A percentile compares a stretch with the other conserved stretches of the same genome.
phyloP scores from a whole-genome alignment of 2,329 filamentous ascomycete genomes.

The Cytospora piceae region DNA sequence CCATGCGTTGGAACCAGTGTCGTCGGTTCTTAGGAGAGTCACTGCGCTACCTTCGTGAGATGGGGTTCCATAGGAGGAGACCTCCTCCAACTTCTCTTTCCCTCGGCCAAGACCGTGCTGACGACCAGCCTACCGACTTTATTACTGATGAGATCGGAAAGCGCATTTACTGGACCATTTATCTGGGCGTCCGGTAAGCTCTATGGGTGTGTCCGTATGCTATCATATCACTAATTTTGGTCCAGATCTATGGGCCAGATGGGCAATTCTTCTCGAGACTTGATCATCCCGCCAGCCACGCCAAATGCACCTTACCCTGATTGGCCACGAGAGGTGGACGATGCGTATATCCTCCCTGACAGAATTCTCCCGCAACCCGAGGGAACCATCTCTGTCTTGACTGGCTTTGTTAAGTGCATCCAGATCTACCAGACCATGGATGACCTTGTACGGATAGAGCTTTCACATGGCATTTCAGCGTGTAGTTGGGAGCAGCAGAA shows the following conservation, averaged over 20 bases:
- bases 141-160: slow-evolving; percentile 75
- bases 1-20: slow-evolving; percentile 67
- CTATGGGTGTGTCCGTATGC: neutral
- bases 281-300: slow-evolving; percentile 77
- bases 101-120: slow-evolving; percentile 46
- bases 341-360: slow-evolving; percentile 75
- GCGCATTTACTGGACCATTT: slow-evolving; percentile 82
- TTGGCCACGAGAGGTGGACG: slow-evolving; percentile 80
- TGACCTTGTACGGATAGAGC: slow-evolving; percentile 75
- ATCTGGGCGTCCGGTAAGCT: slow-evolving; percentile 69
- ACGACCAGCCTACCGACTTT: slow-evolving; percentile 62
- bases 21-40: slow-evolving; percentile 75
- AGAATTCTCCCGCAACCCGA: slow-evolving; percentile 72
- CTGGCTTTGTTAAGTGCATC: slow-evolving; percentile 80
- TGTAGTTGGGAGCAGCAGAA: slow-evolving; percentile 81
- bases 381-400: slow-evolving; percentile 69
- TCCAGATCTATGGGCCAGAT: slow-evolving; percentile 75
- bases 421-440: slow-evolving; percentile 82
- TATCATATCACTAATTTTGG: slow-evolving; percentile 29
- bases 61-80: slow-evolving; percentile 64
- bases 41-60: slow-evolving; percentile 68
- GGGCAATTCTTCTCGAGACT: slow-evolving; percentile 70
- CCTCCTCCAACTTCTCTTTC: slow-evolving; percentile 42
- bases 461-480: slow-evolving; percentile 78
- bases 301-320: slow-evolving; percentile 77